Evolutionary conservation across 495 filamentous ascomycete genomes (phyloP), one percentile per base, ranked within the genome.

Genomic region (Daldinia bambusicola): DNA sequence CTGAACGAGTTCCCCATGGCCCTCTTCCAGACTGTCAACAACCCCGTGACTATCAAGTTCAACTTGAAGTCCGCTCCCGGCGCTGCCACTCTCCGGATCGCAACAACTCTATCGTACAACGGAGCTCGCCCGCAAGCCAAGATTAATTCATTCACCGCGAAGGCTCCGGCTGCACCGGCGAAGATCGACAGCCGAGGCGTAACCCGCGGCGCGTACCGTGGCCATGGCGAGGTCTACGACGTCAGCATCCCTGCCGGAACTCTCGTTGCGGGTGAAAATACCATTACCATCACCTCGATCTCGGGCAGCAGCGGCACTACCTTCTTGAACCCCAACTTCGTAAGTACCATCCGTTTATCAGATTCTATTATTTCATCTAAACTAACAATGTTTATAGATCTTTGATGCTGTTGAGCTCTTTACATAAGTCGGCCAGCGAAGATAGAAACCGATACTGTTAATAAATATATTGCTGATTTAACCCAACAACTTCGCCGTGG

Each of bases 181-280:
- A 90, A 90, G 78, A 88, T 91, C 37, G 84, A 91, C 70, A 86
- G 83, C 10, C 83, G 89, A 1, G 89, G 89, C 14, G 84, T 91
- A 0, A 91, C 89, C 13, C 78, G 89, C 9, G 89, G 89, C 0
- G 87, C 88, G 0, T 91, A 90, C 64, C 79, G 88, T 0, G 89
- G 89, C 0, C 77, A 81, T 63, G 87, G 88, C 0, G 87, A 91
- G 63, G 82, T 89, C 0, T 91, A 90, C 66, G 82, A 85, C 51
- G 85, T 89, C 20, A 75, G 71, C 6, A 83, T 91, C 40, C 84
- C 88, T 0, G 69, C 82, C 2, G 85, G 86, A 0, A 86, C 77
- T n/a, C 81, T 91, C 51, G 82, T 88, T 8, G 79, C 74, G 6
- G 89, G 89, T 0, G 75, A 66, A 2, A 91, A 91, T 64, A 90